Evolutionary conservation across 139 green algal species (phyloP), one percentile per base, ranked within the genome.

Genomic region (Chlamydomonas urium): DNA sequence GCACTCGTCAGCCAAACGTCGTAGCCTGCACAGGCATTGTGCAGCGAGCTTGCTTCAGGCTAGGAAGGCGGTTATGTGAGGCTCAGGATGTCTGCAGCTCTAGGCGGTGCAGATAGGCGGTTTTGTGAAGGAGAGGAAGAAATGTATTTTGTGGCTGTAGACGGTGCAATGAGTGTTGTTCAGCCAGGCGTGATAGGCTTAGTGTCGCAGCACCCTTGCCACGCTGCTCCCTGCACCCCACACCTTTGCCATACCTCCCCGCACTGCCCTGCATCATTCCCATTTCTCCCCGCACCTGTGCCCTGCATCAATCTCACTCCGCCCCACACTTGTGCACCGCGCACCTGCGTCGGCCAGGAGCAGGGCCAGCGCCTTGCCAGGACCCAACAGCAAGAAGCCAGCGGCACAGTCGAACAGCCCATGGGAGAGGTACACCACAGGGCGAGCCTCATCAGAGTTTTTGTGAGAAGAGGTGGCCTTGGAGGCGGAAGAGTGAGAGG

Each of bases 321-420:
- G 50, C 21, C 24, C 21, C 50, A 61, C 50, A 61, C 50, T 61
- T 26, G 21, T 33, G 50, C 21, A 26, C 28, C 29, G 24, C 75
- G 4, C 26, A 80, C 81, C 85, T 76, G 71, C 75, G 38, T 96
- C 91, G 10, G 89, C 86, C 1, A 96, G 75, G 2, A 93, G 53
- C 45, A 94, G 90, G 0, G 71, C 90, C 60, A 96, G 72, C 62
- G 79, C 89, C 28, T 76, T 28, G 0, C 71, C 47, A 0, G 79
- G 81, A 0, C 82, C 83, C 42, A 93, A 93, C 34, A 92, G 66
- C 34, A 93, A 82, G 70, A 80, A 96, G 31, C 84, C 86, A 0
- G 90, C 90, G 26, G 68, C 80, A 23, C 69, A 87, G 66, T 94
- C 91, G 50, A 96, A 80, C 31, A 96, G 75, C 0, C 87, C 91